phyloP scores from a whole-genome alignment of 305 asterid genomes.

The Fraxinus baroniana region DNA sequence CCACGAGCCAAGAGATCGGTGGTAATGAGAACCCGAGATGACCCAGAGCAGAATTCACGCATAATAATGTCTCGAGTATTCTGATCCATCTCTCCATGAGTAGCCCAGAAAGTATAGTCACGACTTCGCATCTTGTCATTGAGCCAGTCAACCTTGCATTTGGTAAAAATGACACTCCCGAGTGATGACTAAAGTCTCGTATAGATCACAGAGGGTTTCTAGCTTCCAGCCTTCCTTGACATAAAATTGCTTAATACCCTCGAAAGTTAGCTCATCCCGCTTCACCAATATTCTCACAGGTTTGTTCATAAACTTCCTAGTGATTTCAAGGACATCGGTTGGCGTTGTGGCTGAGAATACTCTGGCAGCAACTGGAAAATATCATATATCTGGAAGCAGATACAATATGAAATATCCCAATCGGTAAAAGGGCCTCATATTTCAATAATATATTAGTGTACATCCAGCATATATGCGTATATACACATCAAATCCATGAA shows the following conservation, averaged over 20 bases:
- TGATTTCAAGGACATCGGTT: conserved; percentile 37
- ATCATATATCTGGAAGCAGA: conserved; percentile 25
- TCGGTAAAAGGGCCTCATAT: not conserved
- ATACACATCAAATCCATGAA: not conserved
- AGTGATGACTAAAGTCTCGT: conserved; percentile 39
- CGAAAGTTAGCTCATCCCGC: conserved; percentile 38
- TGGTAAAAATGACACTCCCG: conserved; percentile 42
- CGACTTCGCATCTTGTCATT: conserved; percentile 39
- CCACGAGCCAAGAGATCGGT: conserved; percentile 40
- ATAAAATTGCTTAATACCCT: conserved; percentile 36
- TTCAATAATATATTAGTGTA: not conserved
- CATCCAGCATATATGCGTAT: not conserved
- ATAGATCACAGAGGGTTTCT: conserved; percentile 36
- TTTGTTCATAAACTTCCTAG: conserved; percentile 39
- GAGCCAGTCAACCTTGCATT: conserved; percentile 39
- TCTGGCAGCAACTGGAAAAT: conserved; percentile 38
- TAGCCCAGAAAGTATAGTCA: conserved; percentile 38
- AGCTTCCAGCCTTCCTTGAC: conserved; percentile 35
- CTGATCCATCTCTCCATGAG: conserved; percentile 43
- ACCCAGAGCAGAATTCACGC: conserved; percentile 38
- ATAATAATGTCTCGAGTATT: conserved; percentile 40
- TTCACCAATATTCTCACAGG: conserved; percentile 38
- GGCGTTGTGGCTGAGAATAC: conserved; percentile 42
- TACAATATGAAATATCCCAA: not conserved
- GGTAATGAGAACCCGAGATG: conserved; percentile 39